A percentile compares a stretch with the other conserved stretches of the same genome.
phyloP scores from a whole-genome alignment of 164 flowering plant species.

The Magnolia changhungtana region DNA sequence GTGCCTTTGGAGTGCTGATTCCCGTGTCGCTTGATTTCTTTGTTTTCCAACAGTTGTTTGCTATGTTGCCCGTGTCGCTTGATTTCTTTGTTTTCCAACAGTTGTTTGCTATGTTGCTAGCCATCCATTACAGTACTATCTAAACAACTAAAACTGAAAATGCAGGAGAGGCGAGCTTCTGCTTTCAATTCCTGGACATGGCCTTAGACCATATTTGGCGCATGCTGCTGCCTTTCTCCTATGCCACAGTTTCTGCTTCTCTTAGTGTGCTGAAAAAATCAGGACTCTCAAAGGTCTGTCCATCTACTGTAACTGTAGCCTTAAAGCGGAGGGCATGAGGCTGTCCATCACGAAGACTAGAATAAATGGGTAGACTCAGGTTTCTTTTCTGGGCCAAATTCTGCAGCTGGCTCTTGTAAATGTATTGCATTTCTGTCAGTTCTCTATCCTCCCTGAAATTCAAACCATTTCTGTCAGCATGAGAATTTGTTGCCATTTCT shows the following conservation, averaged over 20 bases:
- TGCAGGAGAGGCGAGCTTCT: too few species aligned
- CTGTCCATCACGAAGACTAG: slow-evolving; percentile 47
- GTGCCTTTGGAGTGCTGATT: too few species aligned
- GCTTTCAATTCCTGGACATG: too few species aligned
- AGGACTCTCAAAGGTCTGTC: slow-evolving; percentile 44
- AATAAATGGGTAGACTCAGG: slow-evolving; percentile 44
- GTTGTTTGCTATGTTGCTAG: too few species aligned
- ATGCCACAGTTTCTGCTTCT: slow-evolving; percentile 80
- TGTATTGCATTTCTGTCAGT: slow-evolving; percentile 19
- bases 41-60: too few species aligned
- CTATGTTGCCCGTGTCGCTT: too few species aligned
- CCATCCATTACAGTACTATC: too few species aligned
- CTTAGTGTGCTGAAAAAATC: slow-evolving; percentile 45
- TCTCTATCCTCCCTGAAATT: not conserved
- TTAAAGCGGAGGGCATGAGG: slow-evolving; percentile 59
- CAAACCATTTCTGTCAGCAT: not conserved
- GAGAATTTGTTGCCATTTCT: not conserved
- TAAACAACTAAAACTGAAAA: too few species aligned
- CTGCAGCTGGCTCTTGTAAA: slow-evolving; percentile 58
- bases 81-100: too few species aligned
- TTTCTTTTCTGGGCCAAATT: slow-evolving; percentile 46
- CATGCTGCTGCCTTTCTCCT: too few species aligned
- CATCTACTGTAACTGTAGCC: slow-evolving; percentile 58
- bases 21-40: too few species aligned
- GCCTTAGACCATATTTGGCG: too few species aligned